These are phyloP conservation scores for Tulasnella calospora DNA, from an alignment of 768 basidiomycete genomes.

Conservation along the genomic window DNA sequence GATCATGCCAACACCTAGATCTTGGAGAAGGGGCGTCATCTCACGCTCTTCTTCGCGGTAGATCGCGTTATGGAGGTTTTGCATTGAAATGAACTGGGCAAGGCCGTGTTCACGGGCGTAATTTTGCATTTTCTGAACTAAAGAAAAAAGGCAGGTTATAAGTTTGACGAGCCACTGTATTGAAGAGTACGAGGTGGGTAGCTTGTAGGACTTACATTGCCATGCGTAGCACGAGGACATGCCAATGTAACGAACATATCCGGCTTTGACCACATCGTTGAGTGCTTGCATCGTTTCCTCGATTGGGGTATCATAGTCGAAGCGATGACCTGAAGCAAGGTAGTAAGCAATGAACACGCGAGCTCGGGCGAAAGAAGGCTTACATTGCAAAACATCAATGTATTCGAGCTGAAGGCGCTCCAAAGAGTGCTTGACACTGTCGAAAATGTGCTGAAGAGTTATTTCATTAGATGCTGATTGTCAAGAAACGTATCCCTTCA, in stretches of 20 bases:
- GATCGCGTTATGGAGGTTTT: constrained; percentile 20
- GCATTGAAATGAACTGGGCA: constrained; percentile 20
- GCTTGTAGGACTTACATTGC: constrained; percentile 23
- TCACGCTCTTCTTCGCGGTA: constrained; percentile 26
- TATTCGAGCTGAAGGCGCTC: constrained; percentile 41
- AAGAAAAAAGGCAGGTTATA: background rate
- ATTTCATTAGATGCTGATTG: constrained; percentile 24
- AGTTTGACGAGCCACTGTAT: background rate
- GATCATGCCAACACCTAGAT: constrained; percentile 24
- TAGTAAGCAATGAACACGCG: background rate
- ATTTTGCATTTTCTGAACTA: constrained; percentile 24
- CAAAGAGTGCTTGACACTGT: constrained; percentile 37
- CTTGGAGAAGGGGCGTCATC: constrained; percentile 16
- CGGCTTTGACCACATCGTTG: constrained; percentile 49
- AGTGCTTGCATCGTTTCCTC: constrained; percentile 49
- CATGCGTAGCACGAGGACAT: constrained; percentile 41
- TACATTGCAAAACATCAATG: constrained; percentile 42
- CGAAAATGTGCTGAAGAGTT: constrained; percentile 44
- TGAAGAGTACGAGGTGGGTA: background rate
- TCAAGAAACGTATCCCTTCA: background rate
- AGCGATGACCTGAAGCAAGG: constrained; percentile 41
- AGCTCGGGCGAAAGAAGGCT: constrained; percentile 16
- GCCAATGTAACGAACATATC: constrained; percentile 47
- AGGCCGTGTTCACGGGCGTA: constrained; percentile 14
- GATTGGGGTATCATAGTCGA: constrained; percentile 50